Conservation (phyloP, 2,329 filamentous ascomycete genomes). For the Xylaria sp. region DNA sequence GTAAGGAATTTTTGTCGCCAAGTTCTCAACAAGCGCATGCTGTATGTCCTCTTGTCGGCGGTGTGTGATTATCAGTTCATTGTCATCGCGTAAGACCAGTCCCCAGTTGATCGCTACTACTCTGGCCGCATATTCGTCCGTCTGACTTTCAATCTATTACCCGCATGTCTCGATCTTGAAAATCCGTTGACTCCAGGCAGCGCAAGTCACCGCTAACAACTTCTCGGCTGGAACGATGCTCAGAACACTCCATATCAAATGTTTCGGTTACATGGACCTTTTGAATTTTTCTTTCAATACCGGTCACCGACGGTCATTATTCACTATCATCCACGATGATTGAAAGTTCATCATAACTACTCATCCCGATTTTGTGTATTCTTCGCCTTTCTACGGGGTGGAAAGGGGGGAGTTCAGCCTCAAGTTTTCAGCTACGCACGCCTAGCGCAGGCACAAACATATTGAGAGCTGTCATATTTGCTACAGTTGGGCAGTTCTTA, state of each 20-base stretch:
- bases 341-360: not conserved
- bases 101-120: not conserved
- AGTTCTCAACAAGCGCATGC: not conserved
- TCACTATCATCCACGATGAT: not conserved
- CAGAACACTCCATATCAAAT: not conserved
- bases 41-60: too few relatives aligned
- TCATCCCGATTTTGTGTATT: not conserved
- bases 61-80: not conserved
- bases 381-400: not conserved
- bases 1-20: conserved; percentile 4
- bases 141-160: not conserved
- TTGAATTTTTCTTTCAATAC: not conserved
- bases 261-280: not conserved
- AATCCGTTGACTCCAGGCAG: not conserved
- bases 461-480: not conserved
- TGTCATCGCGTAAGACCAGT: not conserved
- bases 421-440: not conserved
- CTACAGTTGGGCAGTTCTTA: not conserved
- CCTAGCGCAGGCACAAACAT: not conserved
- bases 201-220: not conserved
- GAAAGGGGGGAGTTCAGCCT: not conserved
- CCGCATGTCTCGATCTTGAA: not conserved
- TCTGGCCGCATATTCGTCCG: not conserved
- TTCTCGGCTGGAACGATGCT: not conserved
- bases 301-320: not conserved